These are phyloP conservation scores for Sparassis latifolia DNA, from an alignment of 1,284 basidiomycete genomes.

Conservation along the genomic window DNA sequence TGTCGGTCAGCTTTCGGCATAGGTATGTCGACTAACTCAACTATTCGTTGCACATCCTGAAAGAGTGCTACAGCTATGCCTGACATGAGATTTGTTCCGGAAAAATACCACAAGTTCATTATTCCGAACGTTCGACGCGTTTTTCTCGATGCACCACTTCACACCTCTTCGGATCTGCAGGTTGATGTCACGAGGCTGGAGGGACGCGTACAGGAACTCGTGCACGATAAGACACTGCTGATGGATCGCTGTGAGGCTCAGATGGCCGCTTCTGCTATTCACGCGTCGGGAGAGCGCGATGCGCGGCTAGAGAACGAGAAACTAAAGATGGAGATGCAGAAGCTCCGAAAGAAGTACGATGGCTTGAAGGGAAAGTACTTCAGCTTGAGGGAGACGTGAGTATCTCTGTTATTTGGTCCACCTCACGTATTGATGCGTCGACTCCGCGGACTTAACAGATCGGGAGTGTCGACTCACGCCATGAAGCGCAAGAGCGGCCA, in stretches of 20 bases:
- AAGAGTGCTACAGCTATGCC: slow-evolving; percentile 21
- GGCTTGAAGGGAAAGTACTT: slow-evolving; percentile 21
- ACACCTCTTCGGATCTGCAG: slow-evolving; percentile 17
- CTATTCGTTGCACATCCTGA: slow-evolving; percentile 5
- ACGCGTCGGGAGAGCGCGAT: slow-evolving; percentile 29
- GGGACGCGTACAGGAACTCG: slow-evolving; percentile 28
- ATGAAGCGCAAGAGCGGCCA: slow-evolving; percentile 22
- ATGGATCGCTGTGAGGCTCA: slow-evolving; percentile 33
- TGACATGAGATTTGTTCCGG: slow-evolving; percentile 47
- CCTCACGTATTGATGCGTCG: background rate
- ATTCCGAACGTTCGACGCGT: slow-evolving; percentile 49
- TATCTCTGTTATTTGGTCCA: slow-evolving; percentile 4
- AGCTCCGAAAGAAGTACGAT: slow-evolving; percentile 27
- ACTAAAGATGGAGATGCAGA: slow-evolving; percentile 20
- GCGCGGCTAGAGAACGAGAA: slow-evolving; percentile 23
- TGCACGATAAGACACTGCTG: slow-evolving; percentile 34
- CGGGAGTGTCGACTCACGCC: background rate
- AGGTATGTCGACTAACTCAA: slow-evolving; percentile 30
- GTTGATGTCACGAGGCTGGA: slow-evolving; percentile 27
- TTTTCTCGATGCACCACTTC: slow-evolving; percentile 36
- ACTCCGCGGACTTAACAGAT: no score
- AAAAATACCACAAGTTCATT: slow-evolving; percentile 55
- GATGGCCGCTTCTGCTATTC: slow-evolving; percentile 24
- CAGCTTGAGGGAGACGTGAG: slow-evolving; percentile 16
- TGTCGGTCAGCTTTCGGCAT: slow-evolving; percentile 51